Evolutionary conservation across 2,329 filamentous ascomycete genomes (phyloP), one percentile per base, ranked within the genome.

Genomic region (Penicillium sp.): DNA sequence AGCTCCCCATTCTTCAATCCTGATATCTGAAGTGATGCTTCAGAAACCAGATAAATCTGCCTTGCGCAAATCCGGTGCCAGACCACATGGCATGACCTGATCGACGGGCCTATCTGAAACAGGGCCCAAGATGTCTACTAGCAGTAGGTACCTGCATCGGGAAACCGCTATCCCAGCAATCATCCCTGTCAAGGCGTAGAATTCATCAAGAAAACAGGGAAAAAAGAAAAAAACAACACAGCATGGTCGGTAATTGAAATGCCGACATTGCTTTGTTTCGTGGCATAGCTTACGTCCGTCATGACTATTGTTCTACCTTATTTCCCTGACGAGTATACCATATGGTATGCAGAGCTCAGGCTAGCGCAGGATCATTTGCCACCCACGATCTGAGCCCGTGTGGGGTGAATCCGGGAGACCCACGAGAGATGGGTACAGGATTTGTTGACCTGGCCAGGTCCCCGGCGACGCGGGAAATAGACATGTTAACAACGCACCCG

Each of bases 31-130:
- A 58, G 43, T 32, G 40, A 21, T 47, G 24, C 21, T 47, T 38
- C 40, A 36, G 27, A 27, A 39, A 32, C 36, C 18, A 16, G 27
- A 27, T 27, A 18, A 49, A 18, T 54, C 54, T 56, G 51, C 51
- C 54, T 56, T 34, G 51, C n/a, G 46, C 22, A 36, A 34, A 13
- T 18, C 39, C 31, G 22, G 11, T 21, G 16, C 34, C 34, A 36
- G 34, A 27, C 50, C 54, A 56, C 54, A 56, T 56, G 54, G 54
- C 54, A 56, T 54, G 54, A 31, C 22, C 51, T 49, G 54, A 56
- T 56, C 50, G 18, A 45, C 43, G 39, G 29, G 29, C 2, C 38
- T 49, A 54, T 49, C 45, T 40, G 51, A 49, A 54, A 54, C 51
- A 36, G 13, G 24, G 32, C 14, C 6, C 27, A 43, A 39, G 39